Evolutionary conservation across 495 filamentous ascomycete genomes (phyloP).

Genomic region (Penicillium waksmanii): DNA sequence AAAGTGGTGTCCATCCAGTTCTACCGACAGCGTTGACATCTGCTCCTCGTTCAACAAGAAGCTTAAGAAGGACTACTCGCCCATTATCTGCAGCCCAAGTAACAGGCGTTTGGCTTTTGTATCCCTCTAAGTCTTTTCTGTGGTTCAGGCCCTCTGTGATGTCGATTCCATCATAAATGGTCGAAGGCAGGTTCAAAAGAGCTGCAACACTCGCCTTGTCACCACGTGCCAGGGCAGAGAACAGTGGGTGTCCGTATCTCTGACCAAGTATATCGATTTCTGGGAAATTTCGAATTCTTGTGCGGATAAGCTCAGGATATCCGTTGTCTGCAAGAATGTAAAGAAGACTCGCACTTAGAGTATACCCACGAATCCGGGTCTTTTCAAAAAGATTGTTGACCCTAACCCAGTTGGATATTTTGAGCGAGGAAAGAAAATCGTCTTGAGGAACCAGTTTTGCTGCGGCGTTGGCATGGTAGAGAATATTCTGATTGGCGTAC

Average conservation of each 20-base stretch:
- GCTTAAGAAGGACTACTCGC: background rate
- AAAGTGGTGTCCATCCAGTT: too few relatives aligned
- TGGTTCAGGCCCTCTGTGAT: slow-evolving; percentile 13
- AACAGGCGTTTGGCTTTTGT: slow-evolving; percentile 23
- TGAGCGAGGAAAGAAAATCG: too few relatives aligned
- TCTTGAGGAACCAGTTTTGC: too few relatives aligned
- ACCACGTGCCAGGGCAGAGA: slow-evolving; percentile 42
- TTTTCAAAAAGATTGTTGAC: too few relatives aligned
- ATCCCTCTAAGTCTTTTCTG: slow-evolving; percentile 10
- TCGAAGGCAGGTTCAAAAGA: slow-evolving; percentile 27
- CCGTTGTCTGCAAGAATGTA: slow-evolving; percentile 54
- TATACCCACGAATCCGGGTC: too few relatives aligned
- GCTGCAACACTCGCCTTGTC: slow-evolving; percentile 29
- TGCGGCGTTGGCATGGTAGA: too few relatives aligned
- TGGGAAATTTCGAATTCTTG: slow-evolving; percentile 18
- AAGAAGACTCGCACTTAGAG: slow-evolving; percentile 35
- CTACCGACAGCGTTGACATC: too few relatives aligned
- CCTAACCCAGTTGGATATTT: too few relatives aligned
- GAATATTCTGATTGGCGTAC: too few relatives aligned
- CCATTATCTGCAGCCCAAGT: slow-evolving; percentile 24
- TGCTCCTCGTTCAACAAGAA: background rate
- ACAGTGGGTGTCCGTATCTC: slow-evolving; percentile 44
- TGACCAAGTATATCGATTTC: slow-evolving; percentile 36
- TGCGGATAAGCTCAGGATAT: slow-evolving; percentile 41
- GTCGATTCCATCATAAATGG: slow-evolving; percentile 17